Evolutionary conservation across 2,329 filamentous ascomycete genomes (phyloP), one percentile per base, ranked within the genome.

Genomic region (Triangularia verruculosa): DNA sequence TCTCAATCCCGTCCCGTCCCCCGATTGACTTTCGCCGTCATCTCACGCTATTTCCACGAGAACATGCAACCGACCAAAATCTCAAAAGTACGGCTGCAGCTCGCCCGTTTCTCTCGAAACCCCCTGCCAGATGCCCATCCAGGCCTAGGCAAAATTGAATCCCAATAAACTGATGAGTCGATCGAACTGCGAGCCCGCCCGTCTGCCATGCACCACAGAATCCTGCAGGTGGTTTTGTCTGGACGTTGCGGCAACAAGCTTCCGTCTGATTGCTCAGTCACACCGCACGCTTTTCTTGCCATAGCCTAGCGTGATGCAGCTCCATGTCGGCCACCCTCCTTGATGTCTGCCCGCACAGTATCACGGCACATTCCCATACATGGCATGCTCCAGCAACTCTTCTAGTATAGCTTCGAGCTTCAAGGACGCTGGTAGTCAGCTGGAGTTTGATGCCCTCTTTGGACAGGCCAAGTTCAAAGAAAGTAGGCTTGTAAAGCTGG

Each of bases 191-290:
- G 39, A 22, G 47, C 9, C 30, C 61, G 59, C 59, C 55, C 32
- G 39, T 62, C 34, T 28, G 28, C 54, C 59, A 64, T 67, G 65
- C 64, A 66, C 55, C 59, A 53, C 61, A 53, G 27, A 27, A 25
- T 51, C 52, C 53, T 28, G 32, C 34, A n/a, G 39, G 25, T 30
- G 54, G 55, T 25, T 60, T 66, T 30, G 64, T 47, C 57, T 47
- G 63, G 61, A 60, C 62, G 51, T 63, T 62, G 66, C 67, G 64
- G 64, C 64, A n/a, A n/a, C n/a, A 61, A 62, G 53, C 61, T 62
- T 66, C 58, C 25, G 47, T 67, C 66, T 68, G 64, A 70, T 68
- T 71, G 68, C 51, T 66, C 68, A 66, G 62, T 57, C 59, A 15
- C 61, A 56, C 51, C 28, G 39, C 55, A 24, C 58, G 34, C 64